Conservation (phyloP, 1,284 basidiomycete species). For the Takashimella koratensis region DNA sequence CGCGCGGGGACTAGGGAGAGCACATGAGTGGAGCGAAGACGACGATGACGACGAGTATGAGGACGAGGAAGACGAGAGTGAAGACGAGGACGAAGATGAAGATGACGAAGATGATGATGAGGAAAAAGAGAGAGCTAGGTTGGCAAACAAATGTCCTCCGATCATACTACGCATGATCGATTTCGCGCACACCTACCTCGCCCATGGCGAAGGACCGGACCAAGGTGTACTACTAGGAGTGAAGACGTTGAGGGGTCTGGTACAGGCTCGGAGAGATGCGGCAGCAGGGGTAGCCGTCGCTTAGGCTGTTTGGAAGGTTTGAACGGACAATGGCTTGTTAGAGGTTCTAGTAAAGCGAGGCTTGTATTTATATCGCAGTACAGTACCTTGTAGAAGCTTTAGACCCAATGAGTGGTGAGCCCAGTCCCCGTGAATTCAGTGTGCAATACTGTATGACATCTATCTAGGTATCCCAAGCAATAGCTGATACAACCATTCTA, state of each 20-base stretch:
- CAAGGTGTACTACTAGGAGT: conserved; percentile 70
- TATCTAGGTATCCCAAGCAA: too few relatives aligned
- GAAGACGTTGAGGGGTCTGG: conserved; percentile 58
- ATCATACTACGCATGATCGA: conserved; percentile 79
- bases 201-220: conserved; percentile 72
- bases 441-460: too few relatives aligned
- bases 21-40: conserved; percentile 22
- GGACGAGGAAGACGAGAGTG: conserved; percentile 22
- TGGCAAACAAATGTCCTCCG: conserved; percentile 52
- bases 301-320: too few relatives aligned
- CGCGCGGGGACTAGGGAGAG: conserved; percentile 4
- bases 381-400: too few relatives aligned
- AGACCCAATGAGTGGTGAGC: too few relatives aligned
- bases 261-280: conserved; percentile 53
- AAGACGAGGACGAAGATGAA: conserved; percentile 37
- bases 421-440: too few relatives aligned
- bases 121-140: conserved; percentile 32
- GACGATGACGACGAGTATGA: conserved; percentile 21
- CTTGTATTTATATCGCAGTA: too few relatives aligned
- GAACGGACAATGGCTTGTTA: too few relatives aligned
- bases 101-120: conserved; percentile 23
- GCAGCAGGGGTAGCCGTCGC: conserved; percentile 5
- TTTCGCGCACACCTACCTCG: conserved; percentile 80
- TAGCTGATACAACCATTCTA: too few relatives aligned
- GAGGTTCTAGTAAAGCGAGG: too few relatives aligned